Percentiles rank a stretch among this genome's conserved stretches.
phyloP scores from a whole-genome alignment of 1,139 yeast species.

The Sporopachydermia cereana region DNA sequence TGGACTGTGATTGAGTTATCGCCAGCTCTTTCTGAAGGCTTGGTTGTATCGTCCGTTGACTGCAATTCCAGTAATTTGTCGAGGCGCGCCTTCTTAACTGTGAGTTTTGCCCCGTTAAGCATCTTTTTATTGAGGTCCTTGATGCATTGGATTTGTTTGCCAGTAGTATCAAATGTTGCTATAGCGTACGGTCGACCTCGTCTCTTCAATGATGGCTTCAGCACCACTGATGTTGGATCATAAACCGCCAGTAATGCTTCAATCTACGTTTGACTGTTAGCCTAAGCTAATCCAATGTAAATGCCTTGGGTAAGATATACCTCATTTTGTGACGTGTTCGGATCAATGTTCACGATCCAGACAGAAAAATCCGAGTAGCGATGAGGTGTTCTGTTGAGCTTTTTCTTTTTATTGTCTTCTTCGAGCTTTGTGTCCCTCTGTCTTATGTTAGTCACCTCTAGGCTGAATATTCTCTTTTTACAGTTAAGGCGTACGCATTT shows the following conservation, averaged over 20 bases:
- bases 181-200: not conserved
- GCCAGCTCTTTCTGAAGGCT: slow-evolving; percentile 24
- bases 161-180: not conserved
- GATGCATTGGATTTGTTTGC: not conserved
- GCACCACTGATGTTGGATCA: not conserved
- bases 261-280: not conserved
- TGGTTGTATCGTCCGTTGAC: slow-evolving; percentile 18
- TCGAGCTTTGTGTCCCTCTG: too few species aligned
- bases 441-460: too few species aligned
- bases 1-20: slow-evolving; percentile 9
- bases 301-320: not conserved
- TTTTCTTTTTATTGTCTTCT: too few species aligned
- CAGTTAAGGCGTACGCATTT: too few species aligned
- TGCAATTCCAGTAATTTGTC: not conserved
- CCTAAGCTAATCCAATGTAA: not conserved
- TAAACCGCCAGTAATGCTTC: not conserved
- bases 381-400: slow-evolving; percentile 7
- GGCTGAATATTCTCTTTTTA: too few species aligned
- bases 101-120: not conserved
- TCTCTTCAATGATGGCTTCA: not conserved
- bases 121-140: not conserved
- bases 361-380: not conserved
- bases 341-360: slow-evolving; percentile 6
- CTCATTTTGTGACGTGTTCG: not conserved
- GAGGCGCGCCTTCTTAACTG: not conserved